Evolutionary conservation across 345 rosid species (phyloP), one percentile per base, ranked within the genome.

Genomic region (Isatis tinctoria): DNA sequence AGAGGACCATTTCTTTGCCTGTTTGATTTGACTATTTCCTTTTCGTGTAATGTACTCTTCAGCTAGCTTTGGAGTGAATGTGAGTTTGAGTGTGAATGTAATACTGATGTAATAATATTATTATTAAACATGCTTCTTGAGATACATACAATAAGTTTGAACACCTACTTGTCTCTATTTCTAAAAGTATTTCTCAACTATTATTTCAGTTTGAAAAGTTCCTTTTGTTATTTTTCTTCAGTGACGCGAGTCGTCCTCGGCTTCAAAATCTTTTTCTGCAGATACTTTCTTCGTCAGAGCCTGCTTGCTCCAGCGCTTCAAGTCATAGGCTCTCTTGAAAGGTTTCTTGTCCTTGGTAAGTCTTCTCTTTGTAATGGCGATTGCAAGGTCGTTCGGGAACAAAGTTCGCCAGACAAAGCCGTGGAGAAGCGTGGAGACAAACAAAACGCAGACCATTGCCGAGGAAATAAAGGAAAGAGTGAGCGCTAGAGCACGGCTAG

Each of bases 381-480:
- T 90, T 63, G 97, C 97, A 30, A 95, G 96, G 65, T 86, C 97
- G 43, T 92, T 95, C 0, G 97, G 97, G 71, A 94, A 91, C 79
- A 86, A 67, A 5, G 88, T 86, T 28, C 36, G 81, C 91, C 92
- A 88, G 56, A 92, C 80, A 18, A 95, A 86, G 63, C 86, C 96
- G 3, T 95, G 97, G 71, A 92, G 93, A 58, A 87, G 80, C 10
- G 97, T 90, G 41, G 87, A 92, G 61, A 85, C 83, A 8, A 86
- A 78, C 70, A 95, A 67, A 5, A 95, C 48, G 8, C 70, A 77
- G 54, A 88, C 97, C 99, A 92, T 95, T 1, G 92, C 67, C 0
- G 97, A 80, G n/a, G 97, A 84, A 84, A 80, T 80, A 81, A 87
- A 87, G 5, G 96, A 90, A 64, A 95, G 93, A 12, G 81, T 54